These are phyloP conservation scores for Nidularia sp. DNA, from an alignment of 768 basidiomycete species.

Conservation along the genomic window DNA sequence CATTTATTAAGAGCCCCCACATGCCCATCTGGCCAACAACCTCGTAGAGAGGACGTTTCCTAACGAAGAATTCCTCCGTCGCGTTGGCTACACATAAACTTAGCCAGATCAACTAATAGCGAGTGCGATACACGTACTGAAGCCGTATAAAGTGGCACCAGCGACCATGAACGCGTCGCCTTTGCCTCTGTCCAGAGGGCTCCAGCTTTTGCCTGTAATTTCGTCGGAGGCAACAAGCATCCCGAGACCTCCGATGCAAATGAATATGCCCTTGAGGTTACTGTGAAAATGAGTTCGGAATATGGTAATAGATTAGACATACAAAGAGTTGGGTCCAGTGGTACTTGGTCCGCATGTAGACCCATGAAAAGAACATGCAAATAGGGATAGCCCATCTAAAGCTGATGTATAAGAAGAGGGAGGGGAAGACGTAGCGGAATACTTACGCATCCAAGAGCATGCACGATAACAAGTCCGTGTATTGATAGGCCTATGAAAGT, in stretches of 20 bases:
- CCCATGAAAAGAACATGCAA: slow-evolving; percentile 78
- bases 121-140: slow-evolving; percentile 49
- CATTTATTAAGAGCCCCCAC: slow-evolving; percentile 79
- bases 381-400: slow-evolving; percentile 84
- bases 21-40: slow-evolving; percentile 84
- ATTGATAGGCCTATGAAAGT: slow-evolving; percentile 65
- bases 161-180: slow-evolving; percentile 87
- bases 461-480: slow-evolving; percentile 82
- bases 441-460: slow-evolving; percentile 88
- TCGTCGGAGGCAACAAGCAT: slow-evolving; percentile 78
- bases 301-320: slow-evolving; percentile 12
- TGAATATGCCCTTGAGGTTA: slow-evolving; percentile 53
- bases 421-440: not conserved
- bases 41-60: slow-evolving; percentile 77
- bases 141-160: slow-evolving; percentile 82
- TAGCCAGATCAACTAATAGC: not conserved
- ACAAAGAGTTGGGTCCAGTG: slow-evolving; percentile 83
- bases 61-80: slow-evolving; percentile 84
- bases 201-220: slow-evolving; percentile 72
- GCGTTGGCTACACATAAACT: slow-evolving; percentile 60
- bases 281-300: not conserved
- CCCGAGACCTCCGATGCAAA: slow-evolving; percentile 74
- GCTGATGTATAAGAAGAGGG: not conserved
- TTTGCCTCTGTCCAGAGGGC: slow-evolving; percentile 60
- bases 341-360: slow-evolving; percentile 77